Evolutionary conservation across 495 filamentous ascomycete genomes (phyloP), one percentile per base, ranked within the genome.

Genomic region (Chaetomium fimeti): DNA sequence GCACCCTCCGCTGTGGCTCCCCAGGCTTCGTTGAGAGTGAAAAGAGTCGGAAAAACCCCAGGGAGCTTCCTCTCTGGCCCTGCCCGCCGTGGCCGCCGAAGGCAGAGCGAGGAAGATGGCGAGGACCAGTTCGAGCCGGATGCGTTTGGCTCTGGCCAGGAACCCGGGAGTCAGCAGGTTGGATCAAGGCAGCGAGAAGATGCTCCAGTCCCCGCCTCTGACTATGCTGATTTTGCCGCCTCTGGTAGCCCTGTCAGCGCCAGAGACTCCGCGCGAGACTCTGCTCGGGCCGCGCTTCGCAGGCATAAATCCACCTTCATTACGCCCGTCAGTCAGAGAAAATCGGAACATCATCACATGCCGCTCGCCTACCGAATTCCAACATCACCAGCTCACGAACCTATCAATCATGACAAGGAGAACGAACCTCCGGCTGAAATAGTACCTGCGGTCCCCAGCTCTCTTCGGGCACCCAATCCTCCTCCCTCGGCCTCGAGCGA

Each of bases 61-160:
- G 90, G 90, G 0, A 85, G 82, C 62, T 92, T 91, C 67, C 77
- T 92, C 25, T 91, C 86, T 62, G 89, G 89, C 0, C 89, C 90
- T 11, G 89, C 88, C 24, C 84, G 90, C 62, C 79, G 90, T 65
- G 89, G 89, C 16, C 83, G 88, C 63, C 80, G 88, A 62, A 82
- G 89, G 57, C 88, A 90, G 72, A 91, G 88, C 64, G 89, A 92
- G 47, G 90, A 92, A 49, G 87, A 89, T 53, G 82, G 79, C 5
- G 78, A 79, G 29, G 76, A 55, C 0, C 71, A 76, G 27, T 75
- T 72, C 9, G 75, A 78, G 25, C 71, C 71, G 27, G 76, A 77
- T 3, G 72, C 42, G 4, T 63, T 71, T 55, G 70, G 66, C 28
- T 72, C 71, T 8, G 68, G 69, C 57, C 75, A 78, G 43, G 79